Percentiles rank a stretch among this genome's conserved stretches.
Conservation (phyloP, 78 protist genomes). For the Parvularia atlantis region DNA sequence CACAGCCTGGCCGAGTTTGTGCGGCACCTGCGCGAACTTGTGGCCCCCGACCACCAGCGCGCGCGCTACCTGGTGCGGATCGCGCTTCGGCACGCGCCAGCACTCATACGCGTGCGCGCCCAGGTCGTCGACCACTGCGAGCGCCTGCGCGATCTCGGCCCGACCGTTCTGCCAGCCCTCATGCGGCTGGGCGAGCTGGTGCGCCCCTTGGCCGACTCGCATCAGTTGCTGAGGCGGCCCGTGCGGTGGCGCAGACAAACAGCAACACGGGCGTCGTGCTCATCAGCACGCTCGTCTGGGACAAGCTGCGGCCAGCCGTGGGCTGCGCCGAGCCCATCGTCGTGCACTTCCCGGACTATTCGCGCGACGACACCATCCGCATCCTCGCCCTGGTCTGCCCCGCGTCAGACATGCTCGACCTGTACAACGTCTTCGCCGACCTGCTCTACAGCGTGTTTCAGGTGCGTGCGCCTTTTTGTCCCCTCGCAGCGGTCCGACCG, state of each 20-base stretch:
- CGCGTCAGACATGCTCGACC: not conserved
- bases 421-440: not conserved
- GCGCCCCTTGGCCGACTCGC: not conserved
- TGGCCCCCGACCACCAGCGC: too few relatives aligned
- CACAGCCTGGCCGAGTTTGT: too few relatives aligned
- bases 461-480: too few relatives aligned
- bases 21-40: too few relatives aligned
- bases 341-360: conserved; percentile 2
- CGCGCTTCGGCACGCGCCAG: too few relatives aligned
- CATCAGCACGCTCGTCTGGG: not conserved
- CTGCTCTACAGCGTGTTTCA: not conserved
- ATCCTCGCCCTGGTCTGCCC: not conserved
- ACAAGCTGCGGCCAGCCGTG: not conserved
- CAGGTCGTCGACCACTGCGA: not conserved
- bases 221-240: not conserved
- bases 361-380: not conserved
- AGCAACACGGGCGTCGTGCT: not conserved
- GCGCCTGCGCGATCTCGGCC: not conserved
- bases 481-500: too few relatives aligned
- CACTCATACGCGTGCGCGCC: too few relatives aligned
- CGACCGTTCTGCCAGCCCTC: not conserved
- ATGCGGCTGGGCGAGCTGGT: not conserved
- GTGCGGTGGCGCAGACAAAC: not conserved
- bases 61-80: too few relatives aligned
- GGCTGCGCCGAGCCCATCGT: not conserved